phyloP scores from a whole-genome alignment of 306 rosid genomes.

The Cucurbita pepo region DNA sequence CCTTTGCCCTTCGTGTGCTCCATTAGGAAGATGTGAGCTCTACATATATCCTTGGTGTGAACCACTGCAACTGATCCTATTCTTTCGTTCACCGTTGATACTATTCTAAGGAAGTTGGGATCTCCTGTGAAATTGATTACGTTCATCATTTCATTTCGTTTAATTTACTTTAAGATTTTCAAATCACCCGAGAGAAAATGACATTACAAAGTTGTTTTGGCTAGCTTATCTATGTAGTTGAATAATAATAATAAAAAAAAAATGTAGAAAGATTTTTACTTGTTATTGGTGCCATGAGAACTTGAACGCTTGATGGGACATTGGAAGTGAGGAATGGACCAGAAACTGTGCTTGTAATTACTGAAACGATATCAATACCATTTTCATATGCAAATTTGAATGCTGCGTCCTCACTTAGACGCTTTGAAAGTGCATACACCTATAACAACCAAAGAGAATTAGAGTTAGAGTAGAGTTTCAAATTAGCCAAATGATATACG shows the following conservation, averaged over 20 bases:
- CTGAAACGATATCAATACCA: slow-evolving; percentile 44
- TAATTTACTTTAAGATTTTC: too few relatives aligned
- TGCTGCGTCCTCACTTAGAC: slow-evolving; percentile 56
- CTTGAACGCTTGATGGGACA: slow-evolving; percentile 54
- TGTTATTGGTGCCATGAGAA: slow-evolving; percentile 53
- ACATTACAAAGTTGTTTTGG: too few relatives aligned
- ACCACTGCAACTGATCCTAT: slow-evolving; percentile 62
- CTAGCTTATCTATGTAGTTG: neutral
- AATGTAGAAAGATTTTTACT: slow-evolving; percentile 17
- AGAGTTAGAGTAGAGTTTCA: neutral
- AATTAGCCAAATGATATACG: neutral
- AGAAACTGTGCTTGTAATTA: slow-evolving; percentile 57
- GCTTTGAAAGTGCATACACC: slow-evolving; percentile 64
- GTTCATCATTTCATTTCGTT: neutral
- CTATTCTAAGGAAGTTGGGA: slow-evolving; percentile 22
- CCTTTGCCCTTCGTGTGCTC: slow-evolving; percentile 51
- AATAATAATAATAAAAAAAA: neutral
- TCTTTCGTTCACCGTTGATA: slow-evolving; percentile 56
- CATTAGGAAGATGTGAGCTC: slow-evolving; percentile 71
- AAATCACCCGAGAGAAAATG: too few relatives aligned
- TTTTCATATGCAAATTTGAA: slow-evolving; percentile 53
- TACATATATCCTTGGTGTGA: slow-evolving; percentile 71
- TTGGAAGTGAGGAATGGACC: slow-evolving; percentile 56
- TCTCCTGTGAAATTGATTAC: slow-evolving; percentile 27
- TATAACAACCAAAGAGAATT: neutral